Evolutionary conservation across 1,284 basidiomycete genomes (phyloP).

Genomic region (Cryptococcus wingfieldii): DNA sequence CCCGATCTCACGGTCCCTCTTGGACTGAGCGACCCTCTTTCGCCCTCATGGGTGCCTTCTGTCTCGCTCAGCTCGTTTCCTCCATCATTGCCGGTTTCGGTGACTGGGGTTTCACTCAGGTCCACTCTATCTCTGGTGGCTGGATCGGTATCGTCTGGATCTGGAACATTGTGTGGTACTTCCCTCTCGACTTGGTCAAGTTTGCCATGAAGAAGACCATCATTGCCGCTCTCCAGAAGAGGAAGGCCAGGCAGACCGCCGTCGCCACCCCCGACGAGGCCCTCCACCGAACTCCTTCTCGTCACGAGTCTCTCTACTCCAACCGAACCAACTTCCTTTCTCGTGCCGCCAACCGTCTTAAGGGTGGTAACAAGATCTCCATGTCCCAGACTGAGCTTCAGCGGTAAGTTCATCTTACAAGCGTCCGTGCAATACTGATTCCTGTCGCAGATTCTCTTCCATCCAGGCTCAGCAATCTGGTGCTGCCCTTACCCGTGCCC

Average conservation of each 20-base stretch:
- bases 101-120: slow-evolving; percentile 84
- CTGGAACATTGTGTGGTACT: slow-evolving; percentile 94
- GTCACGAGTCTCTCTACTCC: slow-evolving; percentile 86
- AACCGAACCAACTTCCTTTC: slow-evolving; percentile 48
- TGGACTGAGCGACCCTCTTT: slow-evolving; percentile 95
- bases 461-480: slow-evolving; percentile 51
- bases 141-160: slow-evolving; percentile 98
- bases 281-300: slow-evolving; percentile 77
- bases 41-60: slow-evolving; percentile 86
- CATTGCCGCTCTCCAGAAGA: slow-evolving; percentile 74
- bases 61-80: slow-evolving; percentile 85
- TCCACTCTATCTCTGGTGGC: slow-evolving; percentile 71
- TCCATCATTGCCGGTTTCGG: slow-evolving; percentile 92
- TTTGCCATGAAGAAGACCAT: slow-evolving; percentile 90
- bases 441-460: slow-evolving; percentile 39
- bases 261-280: slow-evolving; percentile 52
- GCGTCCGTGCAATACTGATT: slow-evolving; percentile 5
- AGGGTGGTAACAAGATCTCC: slow-evolving; percentile 46
- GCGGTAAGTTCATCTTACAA: slow-evolving; percentile 21
- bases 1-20: slow-evolving; percentile 93
- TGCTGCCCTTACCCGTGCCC: slow-evolving; percentile 39
- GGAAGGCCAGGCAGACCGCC: slow-evolving; percentile 56
- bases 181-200: slow-evolving; percentile 92
- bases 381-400: slow-evolving; percentile 52
- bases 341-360: slow-evolving; percentile 42